Evolutionary conservation across 225 moss, liverwort and hornwort genomes (phyloP).

Genomic region (Marchantia polymorpha): DNA sequence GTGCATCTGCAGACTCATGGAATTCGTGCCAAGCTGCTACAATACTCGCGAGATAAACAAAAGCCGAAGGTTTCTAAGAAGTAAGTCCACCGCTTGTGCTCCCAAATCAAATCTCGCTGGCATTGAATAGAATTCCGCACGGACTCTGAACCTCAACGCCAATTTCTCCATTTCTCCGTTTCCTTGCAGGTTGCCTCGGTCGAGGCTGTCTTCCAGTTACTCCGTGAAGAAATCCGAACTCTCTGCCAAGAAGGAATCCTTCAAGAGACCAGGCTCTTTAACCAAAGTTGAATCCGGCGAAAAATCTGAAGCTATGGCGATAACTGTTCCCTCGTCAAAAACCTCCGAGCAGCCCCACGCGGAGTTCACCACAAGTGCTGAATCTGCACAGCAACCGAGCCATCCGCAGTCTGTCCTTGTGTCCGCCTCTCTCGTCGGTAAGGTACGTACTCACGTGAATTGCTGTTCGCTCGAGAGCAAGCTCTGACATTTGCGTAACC

Average conservation of each 20-base stretch:
- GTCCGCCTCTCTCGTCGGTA: not conserved
- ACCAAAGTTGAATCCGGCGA: not conserved
- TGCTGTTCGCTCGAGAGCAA: not conserved
- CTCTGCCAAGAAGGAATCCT: not conserved
- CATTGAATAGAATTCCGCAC: not conserved
- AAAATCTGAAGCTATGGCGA: conserved; percentile 1
- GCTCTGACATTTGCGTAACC: not conserved
- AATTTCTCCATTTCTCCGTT: not conserved
- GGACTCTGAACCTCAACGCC: not conserved
- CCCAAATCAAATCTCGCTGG: too few species aligned
- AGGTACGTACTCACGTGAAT: not conserved
- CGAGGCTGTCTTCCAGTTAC: not conserved
- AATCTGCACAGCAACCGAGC: not conserved
- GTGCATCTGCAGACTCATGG: conserved; percentile 7
- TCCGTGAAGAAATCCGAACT: not conserved
- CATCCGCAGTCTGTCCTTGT: conserved; percentile 9
- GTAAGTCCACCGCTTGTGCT: conserved; percentile 3
- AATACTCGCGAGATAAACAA: conserved; percentile 9
- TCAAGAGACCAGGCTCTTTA: not conserved
- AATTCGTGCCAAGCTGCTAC: conserved; percentile 15
- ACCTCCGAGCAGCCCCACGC: conserved; percentile 4
- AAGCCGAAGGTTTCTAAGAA: not conserved
- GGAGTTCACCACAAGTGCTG: not conserved
- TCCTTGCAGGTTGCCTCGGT: conserved; percentile 6
- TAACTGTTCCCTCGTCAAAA: not conserved